Base-by-base conservation (phyloP, 148 eudicot species). In the Suaeda aralocaspica region DNA sequence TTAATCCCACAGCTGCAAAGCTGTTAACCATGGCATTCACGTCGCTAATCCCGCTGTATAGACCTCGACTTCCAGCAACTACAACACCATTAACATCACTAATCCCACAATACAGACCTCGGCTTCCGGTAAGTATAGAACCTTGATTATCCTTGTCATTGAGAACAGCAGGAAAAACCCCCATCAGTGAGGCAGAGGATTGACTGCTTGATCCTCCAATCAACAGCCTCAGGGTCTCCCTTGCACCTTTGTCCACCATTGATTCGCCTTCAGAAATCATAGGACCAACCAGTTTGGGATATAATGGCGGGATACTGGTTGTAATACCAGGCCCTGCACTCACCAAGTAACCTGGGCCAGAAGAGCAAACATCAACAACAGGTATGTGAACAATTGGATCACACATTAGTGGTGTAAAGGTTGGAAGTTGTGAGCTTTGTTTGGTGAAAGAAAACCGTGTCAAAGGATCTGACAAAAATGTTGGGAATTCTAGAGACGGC, bases 341-440 rank as follows among this genome's bases (percentile, higher is more conserved):
- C 34, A 91, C 95, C 66, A 94, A 77, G 78, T 87, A 94, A 16
- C 92, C 92, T 75, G 83, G 95, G 71, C 96, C 98, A 0, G 96
- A 91, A 60, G 95, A 93, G 83, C 96, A 94, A 25, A 91, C 67
- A 53, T 91, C 97, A 9, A 94, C 81, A 8, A 94, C 85, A 4
- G 97, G 98, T 51, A 91, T 78, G 67, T 94, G 97, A 30, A 91
- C 96, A 62, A 94, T 91, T 0, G 98, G 79, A 72, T 94, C 98
- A 16, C 96, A 88, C 79, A 89, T 87, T 21, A 91, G 77, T 25
- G 98, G 97, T 21, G 92, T 86, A 50, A 91, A 91, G 10, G 87
- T 80, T 18, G 85, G 83, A 45, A 91, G 92, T 68, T 82, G 87
- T 11, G 95, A 79, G 59, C 82, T 42, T 51, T 85, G 84, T 49